These are phyloP conservation scores for Penicillium sp. DNA, from an alignment of 2,329 filamentous ascomycete genomes.

Conservation along the genomic window DNA sequence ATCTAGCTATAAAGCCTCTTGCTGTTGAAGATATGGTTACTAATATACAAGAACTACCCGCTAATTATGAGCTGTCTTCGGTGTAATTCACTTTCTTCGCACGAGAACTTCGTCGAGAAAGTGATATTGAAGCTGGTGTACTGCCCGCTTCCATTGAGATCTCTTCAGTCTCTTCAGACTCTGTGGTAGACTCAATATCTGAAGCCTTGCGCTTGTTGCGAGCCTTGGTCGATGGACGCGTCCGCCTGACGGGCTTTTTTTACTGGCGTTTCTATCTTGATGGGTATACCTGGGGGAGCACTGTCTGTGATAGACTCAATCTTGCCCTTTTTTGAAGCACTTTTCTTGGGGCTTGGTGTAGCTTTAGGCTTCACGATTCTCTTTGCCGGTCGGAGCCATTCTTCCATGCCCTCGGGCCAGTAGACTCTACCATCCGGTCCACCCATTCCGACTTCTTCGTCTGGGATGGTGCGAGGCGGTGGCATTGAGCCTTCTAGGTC, in stretches of 20 bases:
- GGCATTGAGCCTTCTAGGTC: slow-evolving; percentile 45
- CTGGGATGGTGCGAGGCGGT: slow-evolving; percentile 51
- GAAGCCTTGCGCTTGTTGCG: slow-evolving; percentile 35
- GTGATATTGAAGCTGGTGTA: slow-evolving; percentile 3
- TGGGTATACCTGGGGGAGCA: slow-evolving; percentile 3
- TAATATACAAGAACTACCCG: neutral
- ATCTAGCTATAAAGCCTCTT: neutral
- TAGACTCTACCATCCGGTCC: slow-evolving; percentile 79
- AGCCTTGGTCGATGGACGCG: slow-evolving; percentile 18
- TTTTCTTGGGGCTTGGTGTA: slow-evolving; percentile 19
- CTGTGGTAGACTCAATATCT: slow-evolving; percentile 24
- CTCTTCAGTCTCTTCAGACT: slow-evolving; percentile 19
- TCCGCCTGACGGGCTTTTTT: slow-evolving; percentile 19
- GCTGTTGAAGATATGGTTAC: neutral
- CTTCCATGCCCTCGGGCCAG: slow-evolving; percentile 86
- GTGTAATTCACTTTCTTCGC: slow-evolving; percentile 36
- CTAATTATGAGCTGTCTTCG: slow-evolving; percentile 30
- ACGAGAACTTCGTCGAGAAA: slow-evolving; percentile 31
- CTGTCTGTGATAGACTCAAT: slow-evolving; percentile 13
- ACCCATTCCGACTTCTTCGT: slow-evolving; percentile 80
- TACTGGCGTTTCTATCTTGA: slow-evolving; percentile 13
- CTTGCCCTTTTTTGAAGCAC: slow-evolving; percentile 21
- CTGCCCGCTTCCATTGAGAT: slow-evolving; percentile 3
- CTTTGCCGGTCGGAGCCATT: slow-evolving; percentile 83
- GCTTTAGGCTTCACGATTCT: slow-evolving; percentile 43